Percentiles rank a stretch among this genome's conserved stretches.
phyloP scores from a whole-genome alignment of 129 eudicot genomes.

The Helichrysum umbraculigerum region DNA sequence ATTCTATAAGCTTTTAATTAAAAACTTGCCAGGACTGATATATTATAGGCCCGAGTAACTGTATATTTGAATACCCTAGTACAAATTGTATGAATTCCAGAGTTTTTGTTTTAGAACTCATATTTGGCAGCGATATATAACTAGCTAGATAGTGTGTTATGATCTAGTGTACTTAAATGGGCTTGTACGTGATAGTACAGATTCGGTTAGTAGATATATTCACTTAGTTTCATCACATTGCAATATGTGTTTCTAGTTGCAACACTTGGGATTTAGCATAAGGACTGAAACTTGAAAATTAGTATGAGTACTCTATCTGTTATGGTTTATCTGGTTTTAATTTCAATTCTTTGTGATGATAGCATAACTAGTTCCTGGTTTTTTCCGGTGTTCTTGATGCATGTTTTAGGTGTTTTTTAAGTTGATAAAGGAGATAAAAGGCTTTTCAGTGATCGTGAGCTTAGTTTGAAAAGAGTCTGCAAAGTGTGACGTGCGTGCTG shows the following conservation, averaged over 20 bases:
- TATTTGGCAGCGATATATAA: background rate
- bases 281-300: slow-evolving; percentile 7
- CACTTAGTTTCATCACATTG: background rate
- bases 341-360: slow-evolving; percentile 6
- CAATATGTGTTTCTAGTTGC: background rate
- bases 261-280: background rate
- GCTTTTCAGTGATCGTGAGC: slow-evolving; percentile 29
- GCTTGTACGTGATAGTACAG: background rate
- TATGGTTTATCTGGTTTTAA: background rate
- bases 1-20: background rate
- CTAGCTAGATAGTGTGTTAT: slow-evolving; percentile 3
- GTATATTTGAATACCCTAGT: background rate
- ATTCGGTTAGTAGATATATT: background rate
- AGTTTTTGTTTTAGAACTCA: background rate
- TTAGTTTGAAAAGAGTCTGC: slow-evolving; percentile 30
- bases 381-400: slow-evolving; percentile 21
- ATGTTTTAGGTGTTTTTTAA: slow-evolving; percentile 43
- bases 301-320: background rate
- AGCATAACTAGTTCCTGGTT: slow-evolving; percentile 13
- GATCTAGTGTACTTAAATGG: background rate
- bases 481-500: slow-evolving; percentile 50
- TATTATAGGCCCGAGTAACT: background rate
- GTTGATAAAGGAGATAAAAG: slow-evolving; percentile 37
- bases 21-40: background rate
- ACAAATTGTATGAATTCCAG: background rate